phyloP scores from a whole-genome alignment of 2,329 filamentous ascomycete species.

The Xylariaceae sp. region DNA sequence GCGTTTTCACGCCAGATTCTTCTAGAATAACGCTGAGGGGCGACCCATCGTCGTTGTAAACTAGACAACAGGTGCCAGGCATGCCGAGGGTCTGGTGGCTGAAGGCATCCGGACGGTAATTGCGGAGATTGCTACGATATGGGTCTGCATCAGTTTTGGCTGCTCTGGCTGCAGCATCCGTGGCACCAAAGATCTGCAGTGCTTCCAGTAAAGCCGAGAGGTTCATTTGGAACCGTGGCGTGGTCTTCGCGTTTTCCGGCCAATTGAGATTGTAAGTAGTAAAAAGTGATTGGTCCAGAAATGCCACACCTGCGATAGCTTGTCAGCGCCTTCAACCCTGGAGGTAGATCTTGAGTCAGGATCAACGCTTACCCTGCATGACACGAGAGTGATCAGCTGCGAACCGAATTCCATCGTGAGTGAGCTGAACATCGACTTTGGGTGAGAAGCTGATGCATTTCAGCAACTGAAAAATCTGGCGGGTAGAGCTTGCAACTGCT shows the following conservation, averaged over 20 bases:
- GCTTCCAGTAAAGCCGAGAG: conserved; percentile 89
- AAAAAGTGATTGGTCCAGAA: conserved; percentile 89
- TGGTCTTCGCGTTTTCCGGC: conserved; percentile 51
- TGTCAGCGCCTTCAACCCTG: conserved; percentile 22
- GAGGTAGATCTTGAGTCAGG: not conserved
- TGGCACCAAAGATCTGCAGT: conserved; percentile 92
- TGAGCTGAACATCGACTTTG: conserved; percentile 73
- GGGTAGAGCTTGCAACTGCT: conserved; percentile 78
- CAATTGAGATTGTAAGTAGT: conserved; percentile 78
- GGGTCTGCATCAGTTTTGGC: conserved; percentile 65
- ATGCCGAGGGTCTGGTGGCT: conserved; percentile 83
- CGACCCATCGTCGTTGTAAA: conserved; percentile 76
- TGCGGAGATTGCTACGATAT: conserved; percentile 67
- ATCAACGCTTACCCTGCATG: conserved; percentile 75
- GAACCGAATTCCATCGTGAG: conserved; percentile 84
- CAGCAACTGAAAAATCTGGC: conserved; percentile 71
- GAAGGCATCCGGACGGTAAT: conserved; percentile 76
- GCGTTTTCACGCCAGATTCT: conserved; percentile 86
- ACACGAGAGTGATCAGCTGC: conserved; percentile 86
- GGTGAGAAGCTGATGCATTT: conserved; percentile 66
- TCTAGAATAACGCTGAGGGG: conserved; percentile 86
- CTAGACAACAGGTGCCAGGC: conserved; percentile 83
- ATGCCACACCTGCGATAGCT: conserved; percentile 67
- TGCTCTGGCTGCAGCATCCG: conserved; percentile 67
- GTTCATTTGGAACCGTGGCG: conserved; percentile 84